A percentile compares a stretch with the other conserved stretches of the same genome.
Evolutionary conservation across 176 grass and related monocot species (phyloP).

Genomic region (Themeda triandra): DNA sequence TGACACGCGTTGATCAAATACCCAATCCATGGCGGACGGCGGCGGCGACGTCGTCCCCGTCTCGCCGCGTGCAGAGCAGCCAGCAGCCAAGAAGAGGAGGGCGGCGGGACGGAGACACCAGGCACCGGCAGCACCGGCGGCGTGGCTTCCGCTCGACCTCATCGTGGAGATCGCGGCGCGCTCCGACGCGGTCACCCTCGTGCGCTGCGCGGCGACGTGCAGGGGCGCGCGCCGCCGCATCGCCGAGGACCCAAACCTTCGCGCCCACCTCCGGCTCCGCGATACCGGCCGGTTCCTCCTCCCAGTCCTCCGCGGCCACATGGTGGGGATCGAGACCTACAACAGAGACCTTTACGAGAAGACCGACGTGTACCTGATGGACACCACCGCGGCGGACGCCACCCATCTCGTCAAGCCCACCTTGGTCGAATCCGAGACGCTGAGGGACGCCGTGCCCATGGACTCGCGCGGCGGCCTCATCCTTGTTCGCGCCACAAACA

Average conservation of each 20-base stretch:
- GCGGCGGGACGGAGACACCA: too few species aligned
- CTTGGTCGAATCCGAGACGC: too few species aligned
- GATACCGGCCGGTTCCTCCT: neutral
- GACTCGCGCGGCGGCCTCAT: neutral
- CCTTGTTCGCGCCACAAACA: neutral
- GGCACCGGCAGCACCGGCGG: neutral
- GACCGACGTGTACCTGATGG: neutral
- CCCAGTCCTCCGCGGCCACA: neutral
- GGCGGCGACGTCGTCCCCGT: too few species aligned
- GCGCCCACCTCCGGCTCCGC: neutral
- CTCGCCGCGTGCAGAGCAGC: too few species aligned
- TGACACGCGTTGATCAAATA: too few species aligned
- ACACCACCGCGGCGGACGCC: neutral
- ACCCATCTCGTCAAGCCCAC: neutral
- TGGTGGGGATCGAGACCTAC: neutral
- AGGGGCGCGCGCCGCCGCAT: neutral
- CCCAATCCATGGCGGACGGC: too few species aligned
- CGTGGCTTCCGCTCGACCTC: too few species aligned
- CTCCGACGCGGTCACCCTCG: neutral
- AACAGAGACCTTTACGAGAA: too few species aligned
- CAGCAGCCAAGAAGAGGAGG: too few species aligned
- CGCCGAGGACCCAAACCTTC: neutral
- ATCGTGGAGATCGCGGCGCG: neutral
- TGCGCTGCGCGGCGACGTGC: slow-evolving; percentile 18
- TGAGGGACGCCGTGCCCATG: neutral